These are phyloP conservation scores for Didymella sp. DNA, from an alignment of 2,329 filamentous ascomycete genomes.

Conservation along the genomic window DNA sequence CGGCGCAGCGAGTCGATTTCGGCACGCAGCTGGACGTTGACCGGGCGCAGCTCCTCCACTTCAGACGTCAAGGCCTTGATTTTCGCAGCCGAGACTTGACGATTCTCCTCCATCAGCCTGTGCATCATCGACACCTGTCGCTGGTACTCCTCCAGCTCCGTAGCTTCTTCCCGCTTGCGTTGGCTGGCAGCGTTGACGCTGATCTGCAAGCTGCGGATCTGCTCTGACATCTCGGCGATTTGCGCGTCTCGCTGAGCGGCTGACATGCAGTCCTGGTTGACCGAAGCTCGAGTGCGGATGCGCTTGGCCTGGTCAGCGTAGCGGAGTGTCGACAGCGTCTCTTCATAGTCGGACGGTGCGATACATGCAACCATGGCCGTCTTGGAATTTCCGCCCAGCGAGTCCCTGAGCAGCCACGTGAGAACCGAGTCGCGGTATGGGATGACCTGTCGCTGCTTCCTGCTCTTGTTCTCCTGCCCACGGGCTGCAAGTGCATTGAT, in stretches of 20 bases:
- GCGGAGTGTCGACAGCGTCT: conserved; percentile 92
- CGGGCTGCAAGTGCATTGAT: conserved; percentile 89
- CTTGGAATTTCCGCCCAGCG: conserved; percentile 93
- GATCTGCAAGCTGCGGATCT: conserved; percentile 85
- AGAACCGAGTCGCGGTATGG: conserved; percentile 90
- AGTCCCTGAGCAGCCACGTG: conserved; percentile 92
- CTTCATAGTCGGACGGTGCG: conserved; percentile 92
- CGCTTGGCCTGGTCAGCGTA: conserved; percentile 98
- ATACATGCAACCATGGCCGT: conserved; percentile 99
- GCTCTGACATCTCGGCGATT: conserved; percentile 92
- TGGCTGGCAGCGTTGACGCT: conserved; percentile 65
- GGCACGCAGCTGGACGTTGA: conserved; percentile 63
- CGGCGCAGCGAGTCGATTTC: conserved; percentile 88
- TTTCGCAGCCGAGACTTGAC: conserved; percentile 90
- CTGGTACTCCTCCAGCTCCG: conserved; percentile 93
- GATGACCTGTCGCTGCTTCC: conserved; percentile 69
- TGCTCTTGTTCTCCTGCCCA: conserved; percentile 48
- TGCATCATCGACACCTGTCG: conserved; percentile 88
- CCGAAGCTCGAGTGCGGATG: conserved; percentile 90
- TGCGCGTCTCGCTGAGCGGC: conserved; percentile 93
- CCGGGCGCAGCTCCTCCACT: conserved; percentile 57
- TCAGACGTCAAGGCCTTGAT: conserved; percentile 76
- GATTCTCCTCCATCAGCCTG: conserved; percentile 92
- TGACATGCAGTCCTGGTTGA: conserved; percentile 95
- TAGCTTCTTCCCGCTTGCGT: conserved; percentile 80